Evolutionary conservation across 495 filamentous ascomycete genomes (phyloP).

Genomic region (Apiosordaria backusii): DNA sequence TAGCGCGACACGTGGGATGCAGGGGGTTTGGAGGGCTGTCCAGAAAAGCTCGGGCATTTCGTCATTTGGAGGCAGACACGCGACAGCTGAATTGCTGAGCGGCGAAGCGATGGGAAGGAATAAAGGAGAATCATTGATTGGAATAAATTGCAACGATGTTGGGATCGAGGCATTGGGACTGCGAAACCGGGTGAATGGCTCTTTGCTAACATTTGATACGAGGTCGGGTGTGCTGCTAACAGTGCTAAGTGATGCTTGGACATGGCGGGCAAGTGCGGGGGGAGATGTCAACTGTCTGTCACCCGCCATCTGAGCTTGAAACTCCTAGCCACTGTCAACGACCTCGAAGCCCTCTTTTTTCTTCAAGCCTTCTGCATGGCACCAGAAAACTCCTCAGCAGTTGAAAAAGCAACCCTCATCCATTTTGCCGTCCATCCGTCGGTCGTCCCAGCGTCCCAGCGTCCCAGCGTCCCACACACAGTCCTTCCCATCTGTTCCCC

Average conservation of each 20-base stretch:
- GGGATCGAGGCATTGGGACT: background rate
- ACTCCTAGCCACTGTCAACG: background rate
- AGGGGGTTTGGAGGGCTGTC: background rate
- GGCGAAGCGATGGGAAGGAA: background rate
- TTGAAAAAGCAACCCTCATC: background rate
- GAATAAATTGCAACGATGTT: background rate
- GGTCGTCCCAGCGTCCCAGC: conserved; percentile 6
- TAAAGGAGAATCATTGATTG: background rate
- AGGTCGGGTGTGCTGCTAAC: no score
- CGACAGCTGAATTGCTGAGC: background rate
- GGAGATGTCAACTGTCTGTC: background rate
- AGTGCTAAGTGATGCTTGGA: no score
- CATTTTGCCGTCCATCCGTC: background rate
- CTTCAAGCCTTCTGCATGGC: background rate
- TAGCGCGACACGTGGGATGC: conserved; percentile 3
- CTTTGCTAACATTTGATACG: background rate
- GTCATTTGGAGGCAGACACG: background rate
- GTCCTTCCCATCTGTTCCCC: conserved; percentile 8
- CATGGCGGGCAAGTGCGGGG: background rate
- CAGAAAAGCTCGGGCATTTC: background rate
- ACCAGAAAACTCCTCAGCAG: background rate
- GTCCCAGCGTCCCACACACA: conserved; percentile 2
- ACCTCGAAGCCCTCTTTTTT: background rate
- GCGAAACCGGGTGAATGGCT: conserved; percentile 1
- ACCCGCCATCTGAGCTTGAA: background rate